Conservation (phyloP, 2,329 filamentous ascomycete genomes). For the Pleomassaria siparia region DNA sequence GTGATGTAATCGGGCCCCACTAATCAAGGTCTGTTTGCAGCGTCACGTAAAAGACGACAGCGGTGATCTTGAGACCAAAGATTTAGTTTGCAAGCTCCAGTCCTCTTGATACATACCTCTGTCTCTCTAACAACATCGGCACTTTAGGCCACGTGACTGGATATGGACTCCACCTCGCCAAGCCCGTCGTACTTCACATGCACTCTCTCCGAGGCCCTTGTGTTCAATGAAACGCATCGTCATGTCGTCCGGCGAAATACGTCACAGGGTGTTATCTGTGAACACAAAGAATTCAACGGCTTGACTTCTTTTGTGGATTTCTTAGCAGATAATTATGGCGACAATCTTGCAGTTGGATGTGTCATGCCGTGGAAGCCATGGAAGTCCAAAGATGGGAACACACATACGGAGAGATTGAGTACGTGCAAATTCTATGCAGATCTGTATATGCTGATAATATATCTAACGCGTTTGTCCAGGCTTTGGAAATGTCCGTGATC, state of each 20-base stretch:
- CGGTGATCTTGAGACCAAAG: too few species aligned
- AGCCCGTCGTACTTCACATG: conserved; percentile 1
- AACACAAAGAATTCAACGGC: not conserved
- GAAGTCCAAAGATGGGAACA: too few species aligned
- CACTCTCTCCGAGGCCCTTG: not conserved
- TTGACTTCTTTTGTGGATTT: not conserved
- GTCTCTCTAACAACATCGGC: too few species aligned
- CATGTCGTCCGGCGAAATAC: not conserved
- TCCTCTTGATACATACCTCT: too few species aligned
- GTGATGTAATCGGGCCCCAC: too few species aligned
- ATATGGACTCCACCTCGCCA: not conserved
- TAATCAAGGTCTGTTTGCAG: too few species aligned
- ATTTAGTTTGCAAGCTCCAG: too few species aligned
- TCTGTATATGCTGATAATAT: not conserved
- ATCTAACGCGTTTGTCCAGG: not conserved
- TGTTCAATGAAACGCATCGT: not conserved
- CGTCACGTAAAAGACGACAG: too few species aligned
- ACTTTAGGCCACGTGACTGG: too few species aligned
- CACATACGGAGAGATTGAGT: not conserved
- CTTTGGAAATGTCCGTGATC: not conserved
- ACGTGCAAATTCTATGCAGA: not conserved
- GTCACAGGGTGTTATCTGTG: not conserved
- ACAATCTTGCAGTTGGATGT: conserved; percentile 1
- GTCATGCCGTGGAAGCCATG: not conserved
- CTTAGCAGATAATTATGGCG: not conserved